Conservation (phyloP, 1,284 basidiomycete genomes). For the Pseudozyma sp. region DNA sequence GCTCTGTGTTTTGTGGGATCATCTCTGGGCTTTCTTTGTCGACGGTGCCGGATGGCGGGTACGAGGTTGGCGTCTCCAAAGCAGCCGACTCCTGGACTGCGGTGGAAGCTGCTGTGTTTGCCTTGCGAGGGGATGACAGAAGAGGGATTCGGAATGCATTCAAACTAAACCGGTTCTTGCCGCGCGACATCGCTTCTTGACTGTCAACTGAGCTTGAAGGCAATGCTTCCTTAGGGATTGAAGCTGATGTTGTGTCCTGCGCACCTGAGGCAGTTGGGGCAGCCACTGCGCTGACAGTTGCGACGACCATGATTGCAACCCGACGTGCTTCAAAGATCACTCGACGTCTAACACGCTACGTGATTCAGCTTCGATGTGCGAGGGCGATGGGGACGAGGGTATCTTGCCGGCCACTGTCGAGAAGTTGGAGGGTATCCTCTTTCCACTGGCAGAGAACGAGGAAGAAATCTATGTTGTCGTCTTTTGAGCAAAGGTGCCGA, state of each 20-base stretch:
- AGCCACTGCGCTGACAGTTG: not conserved
- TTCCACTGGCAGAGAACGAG: too few species aligned
- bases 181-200: not conserved
- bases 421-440: too few species aligned
- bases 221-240: not conserved
- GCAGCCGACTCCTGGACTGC: not conserved
- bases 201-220: not conserved
- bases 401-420: too few species aligned
- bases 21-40: not conserved
- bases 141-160: conserved; percentile 34
- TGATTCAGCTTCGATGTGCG: too few species aligned
- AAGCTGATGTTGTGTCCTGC: not conserved
- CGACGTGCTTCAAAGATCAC: too few species aligned
- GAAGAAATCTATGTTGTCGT: too few species aligned
- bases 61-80: not conserved
- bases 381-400: too few species aligned
- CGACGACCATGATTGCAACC: conserved; percentile 6
- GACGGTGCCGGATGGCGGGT: too few species aligned
- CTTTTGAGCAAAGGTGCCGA: too few species aligned
- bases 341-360: too few species aligned
- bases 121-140: conserved; percentile 28
- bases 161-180: conserved; percentile 46
- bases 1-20: too few species aligned
- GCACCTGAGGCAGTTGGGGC: not conserved
- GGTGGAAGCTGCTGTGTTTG: not conserved